A percentile compares a stretch with the other conserved stretches of the same genome.
These are phyloP conservation scores for Elsinoe batatas DNA, from an alignment of 2,329 filamentous ascomycete genomes.

Conservation along the genomic window DNA sequence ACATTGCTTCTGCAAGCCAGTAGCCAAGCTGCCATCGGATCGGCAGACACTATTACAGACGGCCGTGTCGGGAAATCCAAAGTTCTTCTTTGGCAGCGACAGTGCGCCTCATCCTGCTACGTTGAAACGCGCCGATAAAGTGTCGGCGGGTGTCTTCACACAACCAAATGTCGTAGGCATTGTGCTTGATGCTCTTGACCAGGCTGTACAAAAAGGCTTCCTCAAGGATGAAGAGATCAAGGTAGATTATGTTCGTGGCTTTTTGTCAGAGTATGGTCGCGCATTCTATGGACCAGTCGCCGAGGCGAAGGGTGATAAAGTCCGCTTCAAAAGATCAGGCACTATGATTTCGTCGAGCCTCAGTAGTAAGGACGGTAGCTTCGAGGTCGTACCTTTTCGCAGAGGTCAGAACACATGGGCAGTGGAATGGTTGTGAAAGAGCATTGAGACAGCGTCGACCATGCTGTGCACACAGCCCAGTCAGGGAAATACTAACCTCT, in stretches of 20 bases:
- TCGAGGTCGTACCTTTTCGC: conserved; percentile 58
- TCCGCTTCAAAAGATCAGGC: conserved; percentile 48
- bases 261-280: conserved; percentile 48
- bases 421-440: conserved; percentile 35
- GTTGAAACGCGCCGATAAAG: conserved; percentile 49
- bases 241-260: conserved; percentile 45
- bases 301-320: conserved; percentile 38
- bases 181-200: conserved; percentile 56
- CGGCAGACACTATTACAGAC: conserved; percentile 62
- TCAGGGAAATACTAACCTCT: no score
- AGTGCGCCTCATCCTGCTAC: conserved; percentile 57
- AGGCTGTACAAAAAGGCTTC: conserved; percentile 47
- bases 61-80: conserved; percentile 47
- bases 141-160: conserved; percentile 69
- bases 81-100: conserved; percentile 69
- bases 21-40: conserved; percentile 55
- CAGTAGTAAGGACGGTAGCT: conserved; percentile 39
- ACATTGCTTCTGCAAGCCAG: conserved; percentile 71
- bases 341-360: conserved; percentile 47
- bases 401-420: conserved; percentile 52
- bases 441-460: neutral
- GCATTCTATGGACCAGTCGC: conserved; percentile 45
- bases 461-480: no score
- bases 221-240: conserved; percentile 46
- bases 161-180: conserved; percentile 60